Evolutionary conservation across 192 early-diverging fungal species (phyloP), one percentile per base, ranked within the genome.

Genomic region (Rhizophagus prolifer): DNA sequence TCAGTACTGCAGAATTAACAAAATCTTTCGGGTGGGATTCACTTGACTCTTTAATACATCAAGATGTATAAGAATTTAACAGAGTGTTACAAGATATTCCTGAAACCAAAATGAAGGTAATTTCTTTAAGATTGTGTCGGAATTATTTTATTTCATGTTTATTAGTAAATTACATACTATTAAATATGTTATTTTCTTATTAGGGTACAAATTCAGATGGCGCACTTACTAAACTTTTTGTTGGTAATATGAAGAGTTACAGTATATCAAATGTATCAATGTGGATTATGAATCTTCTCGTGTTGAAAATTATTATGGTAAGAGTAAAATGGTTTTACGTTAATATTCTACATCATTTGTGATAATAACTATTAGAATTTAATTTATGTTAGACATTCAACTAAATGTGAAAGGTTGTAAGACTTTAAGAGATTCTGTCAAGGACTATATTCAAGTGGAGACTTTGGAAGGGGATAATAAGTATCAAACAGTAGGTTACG

Each of bases 21-120:
- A 93, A 93, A 81, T 96, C 95, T 0, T 99, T 99, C 90, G 98
- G 98, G 28, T 99, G 98, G 98, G 93, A 97, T 81, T 92, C 95
- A 14, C 70, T 92, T 38, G 98, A 98, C 58, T 91, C 94, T 25
- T 99, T 98, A 77, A 93, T 91, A 89, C 97, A 99, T 85, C 98
- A 99, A 79, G 98, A 99, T 83, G 94, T 99, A 25, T 96, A 98
- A 80, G 97, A 98, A 82, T 96, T 99, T 79, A 97, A 97, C 83
- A 89, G 98, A 63, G 94, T 98, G 21, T 85, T 99, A 63, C 96
- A 97, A 82, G 98, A 99, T 81, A 96, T 95, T 82, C 83, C 98
- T 58, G 98, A 98, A 84, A 90, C 83, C n/a, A 97, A 97, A 84
- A 99, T 99, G 97, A 96, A 98, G 91, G 94, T 91, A 69, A 31